phyloP scores from a whole-genome alignment of 1,284 basidiomycete species.

The Neotropicomus parvogracilis region DNA sequence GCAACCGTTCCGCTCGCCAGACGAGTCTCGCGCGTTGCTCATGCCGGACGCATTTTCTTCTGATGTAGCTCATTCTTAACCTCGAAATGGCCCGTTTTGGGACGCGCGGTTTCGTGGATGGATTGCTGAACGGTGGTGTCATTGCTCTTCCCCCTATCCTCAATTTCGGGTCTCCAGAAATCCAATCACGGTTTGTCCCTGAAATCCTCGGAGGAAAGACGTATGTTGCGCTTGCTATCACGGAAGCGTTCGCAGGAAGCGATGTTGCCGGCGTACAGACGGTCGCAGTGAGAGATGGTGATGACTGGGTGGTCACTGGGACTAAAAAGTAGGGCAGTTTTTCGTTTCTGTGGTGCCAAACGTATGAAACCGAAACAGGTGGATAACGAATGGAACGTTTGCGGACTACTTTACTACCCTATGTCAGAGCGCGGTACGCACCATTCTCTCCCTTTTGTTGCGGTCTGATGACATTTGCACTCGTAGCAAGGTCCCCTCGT shows the following conservation, averaged over 20 bases:
- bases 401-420: constrained; percentile 79
- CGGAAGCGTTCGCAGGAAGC: constrained; percentile 87
- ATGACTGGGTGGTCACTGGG: constrained; percentile 83
- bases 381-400: constrained; percentile 92
- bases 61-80: constrained; percentile 70
- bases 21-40: background rate
- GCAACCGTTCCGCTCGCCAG: constrained; percentile 1
- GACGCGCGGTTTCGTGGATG: constrained; percentile 83
- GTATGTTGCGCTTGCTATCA: constrained; percentile 70
- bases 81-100: constrained; percentile 83
- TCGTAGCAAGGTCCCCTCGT: constrained; percentile 77
- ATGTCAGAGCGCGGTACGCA: constrained; percentile 59
- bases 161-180: constrained; percentile 79
- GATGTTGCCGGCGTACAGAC: constrained; percentile 86
- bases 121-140: constrained; percentile 75
- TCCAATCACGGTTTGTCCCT: constrained; percentile 71
- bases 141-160: constrained; percentile 83
- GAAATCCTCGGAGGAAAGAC: constrained; percentile 77
- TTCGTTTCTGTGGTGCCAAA: background rate
- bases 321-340: constrained; percentile 64
- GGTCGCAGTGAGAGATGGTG: constrained; percentile 79
- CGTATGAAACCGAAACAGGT: constrained; percentile 41
- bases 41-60: constrained; percentile 1
- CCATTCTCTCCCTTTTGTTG: background rate
- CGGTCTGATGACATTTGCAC: constrained; percentile 4